These are phyloP conservation scores for Xylaria acuta DNA, from an alignment of 495 filamentous ascomycete species.

Conservation along the genomic window DNA sequence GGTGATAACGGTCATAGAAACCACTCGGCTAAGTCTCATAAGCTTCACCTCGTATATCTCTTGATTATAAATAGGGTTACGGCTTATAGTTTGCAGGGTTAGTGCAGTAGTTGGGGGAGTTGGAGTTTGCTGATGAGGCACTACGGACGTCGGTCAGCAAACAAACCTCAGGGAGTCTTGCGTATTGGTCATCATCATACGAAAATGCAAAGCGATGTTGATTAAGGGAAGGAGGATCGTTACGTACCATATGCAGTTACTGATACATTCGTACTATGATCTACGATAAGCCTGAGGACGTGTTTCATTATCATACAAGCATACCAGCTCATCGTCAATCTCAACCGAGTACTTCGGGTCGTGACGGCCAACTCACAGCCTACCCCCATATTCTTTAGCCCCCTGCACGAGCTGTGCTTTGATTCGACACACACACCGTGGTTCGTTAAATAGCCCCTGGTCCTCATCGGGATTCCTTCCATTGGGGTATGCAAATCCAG, in stretches of 20 bases:
- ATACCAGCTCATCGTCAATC: not conserved
- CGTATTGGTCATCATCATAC: not conserved
- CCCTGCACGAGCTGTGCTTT: not conserved
- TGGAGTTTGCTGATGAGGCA: not conserved
- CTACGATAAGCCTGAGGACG: not conserved
- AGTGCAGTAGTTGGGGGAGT: not conserved
- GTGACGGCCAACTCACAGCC: not conserved
- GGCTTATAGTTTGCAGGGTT: constrained; percentile 1
- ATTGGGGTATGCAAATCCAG: constrained; percentile 15
- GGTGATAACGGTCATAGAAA: not conserved
- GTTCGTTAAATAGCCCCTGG: not conserved
- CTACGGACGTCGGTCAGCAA: not conserved
- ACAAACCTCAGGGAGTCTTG: not conserved
- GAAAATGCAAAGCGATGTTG: not conserved
- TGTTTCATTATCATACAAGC: constrained; percentile 1
- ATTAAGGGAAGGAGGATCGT: not conserved
- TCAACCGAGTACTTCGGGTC: not conserved
- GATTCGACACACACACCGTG: constrained; percentile 18
- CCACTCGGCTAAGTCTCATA: not conserved
- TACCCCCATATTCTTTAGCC: not conserved
- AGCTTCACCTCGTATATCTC: not conserved
- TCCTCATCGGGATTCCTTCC: not conserved
- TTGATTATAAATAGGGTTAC: not conserved
- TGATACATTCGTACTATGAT: constrained; percentile 1
- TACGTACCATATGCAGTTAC: not conserved